These are phyloP conservation scores for Cladophialophora chaetospira DNA, from an alignment of 2,329 filamentous ascomycete genomes.

Conservation along the genomic window DNA sequence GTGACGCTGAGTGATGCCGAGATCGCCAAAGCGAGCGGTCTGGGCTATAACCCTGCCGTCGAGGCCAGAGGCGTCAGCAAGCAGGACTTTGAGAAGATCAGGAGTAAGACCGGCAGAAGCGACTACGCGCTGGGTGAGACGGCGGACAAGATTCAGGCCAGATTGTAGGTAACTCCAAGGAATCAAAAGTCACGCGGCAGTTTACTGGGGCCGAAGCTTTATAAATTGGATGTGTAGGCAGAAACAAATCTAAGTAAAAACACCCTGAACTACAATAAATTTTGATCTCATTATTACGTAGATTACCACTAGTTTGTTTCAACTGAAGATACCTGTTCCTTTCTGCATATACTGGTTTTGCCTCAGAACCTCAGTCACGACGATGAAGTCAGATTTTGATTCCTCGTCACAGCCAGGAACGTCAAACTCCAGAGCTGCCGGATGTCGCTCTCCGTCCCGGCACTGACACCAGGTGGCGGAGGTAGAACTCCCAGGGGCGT, in stretches of 20 bases:
- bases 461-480: conserved; percentile 47
- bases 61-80: conserved; percentile 84
- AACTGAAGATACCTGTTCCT: no score
- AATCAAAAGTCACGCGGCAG: no score
- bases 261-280: no score
- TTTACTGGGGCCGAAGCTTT: no score
- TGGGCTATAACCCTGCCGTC: conserved; percentile 91
- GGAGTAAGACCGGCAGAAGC: conserved; percentile 68
- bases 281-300: no score
- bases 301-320: no score
- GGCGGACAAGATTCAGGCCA: conserved; percentile 68
- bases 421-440: conserved; percentile 62
- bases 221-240: no score
- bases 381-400: conserved; percentile 29
- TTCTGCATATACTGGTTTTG: no score
- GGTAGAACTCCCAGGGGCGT: conserved; percentile 56
- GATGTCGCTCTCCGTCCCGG: conserved; percentile 54
- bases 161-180: conserved; percentile 50
- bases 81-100: conserved; percentile 67
- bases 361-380: background rate
- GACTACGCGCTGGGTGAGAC: conserved; percentile 80
- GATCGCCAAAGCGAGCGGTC: conserved; percentile 65
- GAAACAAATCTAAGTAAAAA: no score
- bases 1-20: conserved; percentile 61
- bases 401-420: conserved; percentile 57